Evolutionary conservation across 345 rosid species (phyloP).

Genomic region (Aquilaria yunnanensis): DNA sequence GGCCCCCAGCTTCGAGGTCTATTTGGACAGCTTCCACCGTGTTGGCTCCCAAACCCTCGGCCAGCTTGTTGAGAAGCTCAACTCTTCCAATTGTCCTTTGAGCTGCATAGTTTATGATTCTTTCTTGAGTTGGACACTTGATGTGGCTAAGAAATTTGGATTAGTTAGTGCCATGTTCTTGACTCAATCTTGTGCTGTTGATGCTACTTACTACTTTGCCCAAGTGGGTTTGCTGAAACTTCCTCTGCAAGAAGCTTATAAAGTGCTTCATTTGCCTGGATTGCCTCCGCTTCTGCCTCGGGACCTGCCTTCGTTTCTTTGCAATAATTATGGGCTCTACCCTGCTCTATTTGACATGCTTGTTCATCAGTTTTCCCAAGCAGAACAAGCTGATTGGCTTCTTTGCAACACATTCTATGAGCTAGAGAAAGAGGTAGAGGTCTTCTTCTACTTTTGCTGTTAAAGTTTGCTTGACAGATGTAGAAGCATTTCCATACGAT

Average conservation of each 20-base stretch:
- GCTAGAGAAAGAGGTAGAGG: slow-evolving; percentile 25
- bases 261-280: slow-evolving; percentile 18
- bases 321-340: slow-evolving; percentile 10
- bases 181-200: slow-evolving; percentile 29
- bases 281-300: slow-evolving; percentile 19
- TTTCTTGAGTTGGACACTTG: slow-evolving; percentile 29
- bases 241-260: slow-evolving; percentile 12
- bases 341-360: slow-evolving; percentile 14
- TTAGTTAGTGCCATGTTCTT: slow-evolving; percentile 23
- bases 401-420: slow-evolving; percentile 21
- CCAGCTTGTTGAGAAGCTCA: slow-evolving; percentile 15
- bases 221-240: slow-evolving; percentile 13
- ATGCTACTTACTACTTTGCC: slow-evolving; percentile 14
- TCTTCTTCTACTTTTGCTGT: neutral
- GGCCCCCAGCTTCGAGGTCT: slow-evolving; percentile 14
- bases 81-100: slow-evolving; percentile 1
- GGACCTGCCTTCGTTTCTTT: slow-evolving; percentile 26
- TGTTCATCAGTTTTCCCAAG: slow-evolving; percentile 21
- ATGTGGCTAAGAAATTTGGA: slow-evolving; percentile 29
- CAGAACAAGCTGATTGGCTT: slow-evolving; percentile 23
- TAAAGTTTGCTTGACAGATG: neutral
- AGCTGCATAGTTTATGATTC: slow-evolving; percentile 23
- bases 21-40: slow-evolving; percentile 11
- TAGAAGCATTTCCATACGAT: no score
- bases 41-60: slow-evolving; percentile 20